A percentile compares a stretch with the other conserved stretches of the same genome.
Evolutionary conservation across 768 basidiomycete species (phyloP).

Genomic region (Tricholoma saponaceum): DNA sequence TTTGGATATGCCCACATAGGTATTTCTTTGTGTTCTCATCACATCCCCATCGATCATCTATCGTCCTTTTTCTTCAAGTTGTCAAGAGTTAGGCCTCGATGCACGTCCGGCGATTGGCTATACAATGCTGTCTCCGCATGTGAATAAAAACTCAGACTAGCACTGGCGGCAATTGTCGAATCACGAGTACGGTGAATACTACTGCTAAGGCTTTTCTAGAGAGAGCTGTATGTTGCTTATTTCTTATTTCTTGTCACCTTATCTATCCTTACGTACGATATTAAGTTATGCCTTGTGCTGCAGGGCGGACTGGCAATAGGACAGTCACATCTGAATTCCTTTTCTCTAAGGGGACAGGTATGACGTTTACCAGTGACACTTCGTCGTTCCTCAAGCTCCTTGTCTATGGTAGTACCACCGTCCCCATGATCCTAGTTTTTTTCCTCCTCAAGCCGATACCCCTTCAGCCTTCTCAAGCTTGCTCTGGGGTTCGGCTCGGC

Average conservation of each 20-base stretch:
- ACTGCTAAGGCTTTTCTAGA: conserved; percentile 84
- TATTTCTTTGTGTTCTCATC: too few relatives aligned
- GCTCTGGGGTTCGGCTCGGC: too few relatives aligned
- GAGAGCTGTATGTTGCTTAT: conserved; percentile 42
- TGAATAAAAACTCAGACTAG: conserved; percentile 56
- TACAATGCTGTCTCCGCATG: too few relatives aligned
- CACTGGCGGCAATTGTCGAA: conserved; percentile 68
- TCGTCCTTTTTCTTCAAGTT: too few relatives aligned
- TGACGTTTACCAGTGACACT: conserved; percentile 72
- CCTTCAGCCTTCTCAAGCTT: too few relatives aligned
- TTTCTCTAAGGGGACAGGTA: conserved; percentile 73
- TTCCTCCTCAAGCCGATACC: too few relatives aligned
- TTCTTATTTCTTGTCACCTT: neutral
- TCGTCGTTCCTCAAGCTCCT: conserved; percentile 74
- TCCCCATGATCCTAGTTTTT: conserved; percentile 55
- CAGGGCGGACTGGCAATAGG: conserved; percentile 78
- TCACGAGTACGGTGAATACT: conserved; percentile 66
- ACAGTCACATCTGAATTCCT: conserved; percentile 84
- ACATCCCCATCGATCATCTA: too few relatives aligned
- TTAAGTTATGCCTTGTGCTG: neutral
- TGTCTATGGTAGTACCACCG: conserved; percentile 73
- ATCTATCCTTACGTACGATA: neutral
- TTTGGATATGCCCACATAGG: too few relatives aligned
- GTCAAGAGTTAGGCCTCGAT: too few relatives aligned
- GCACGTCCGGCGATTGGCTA: too few relatives aligned